phyloP scores from a whole-genome alignment of 139 green algal genomes.

The Eudorina sp. region DNA sequence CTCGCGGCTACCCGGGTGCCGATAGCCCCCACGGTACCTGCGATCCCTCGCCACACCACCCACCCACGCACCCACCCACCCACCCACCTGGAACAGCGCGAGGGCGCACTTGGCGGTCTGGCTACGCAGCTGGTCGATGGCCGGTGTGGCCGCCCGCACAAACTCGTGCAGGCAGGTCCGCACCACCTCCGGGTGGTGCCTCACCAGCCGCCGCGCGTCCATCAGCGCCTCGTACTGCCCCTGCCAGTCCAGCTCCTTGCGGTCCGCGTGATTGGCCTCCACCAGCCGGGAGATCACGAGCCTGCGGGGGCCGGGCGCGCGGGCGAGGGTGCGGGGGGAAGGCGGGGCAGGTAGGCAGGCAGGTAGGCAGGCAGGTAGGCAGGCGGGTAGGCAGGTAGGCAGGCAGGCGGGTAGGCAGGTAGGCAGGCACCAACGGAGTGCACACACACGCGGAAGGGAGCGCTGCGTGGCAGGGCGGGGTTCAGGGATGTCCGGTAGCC shows the following conservation, averaged over 20 bases:
- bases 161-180: slow-evolving; percentile 69
- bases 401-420: too few species aligned
- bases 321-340: too few species aligned
- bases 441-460: too few species aligned
- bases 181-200: slow-evolving; percentile 73
- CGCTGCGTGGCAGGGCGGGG: too few species aligned
- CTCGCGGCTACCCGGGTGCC: too few species aligned
- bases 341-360: too few species aligned
- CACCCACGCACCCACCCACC: not conserved
- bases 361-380: too few species aligned
- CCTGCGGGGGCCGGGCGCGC: too few species aligned
- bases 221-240: slow-evolving; percentile 83
- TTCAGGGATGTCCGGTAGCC: too few species aligned
- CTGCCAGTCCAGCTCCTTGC: slow-evolving; percentile 89
- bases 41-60: not conserved
- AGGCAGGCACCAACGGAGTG: too few species aligned
- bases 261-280: slow-evolving; percentile 74
- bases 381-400: too few species aligned
- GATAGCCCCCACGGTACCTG: too few species aligned
- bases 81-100: slow-evolving; percentile 75
- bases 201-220: slow-evolving; percentile 71
- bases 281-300: slow-evolving; percentile 62
- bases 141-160: slow-evolving; percentile 71
- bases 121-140: slow-evolving; percentile 80
- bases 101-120: slow-evolving; percentile 76